Evolutionary conservation across 1,139 yeast species (phyloP).

Genomic region (Blastobotrys illinoisensis): DNA sequence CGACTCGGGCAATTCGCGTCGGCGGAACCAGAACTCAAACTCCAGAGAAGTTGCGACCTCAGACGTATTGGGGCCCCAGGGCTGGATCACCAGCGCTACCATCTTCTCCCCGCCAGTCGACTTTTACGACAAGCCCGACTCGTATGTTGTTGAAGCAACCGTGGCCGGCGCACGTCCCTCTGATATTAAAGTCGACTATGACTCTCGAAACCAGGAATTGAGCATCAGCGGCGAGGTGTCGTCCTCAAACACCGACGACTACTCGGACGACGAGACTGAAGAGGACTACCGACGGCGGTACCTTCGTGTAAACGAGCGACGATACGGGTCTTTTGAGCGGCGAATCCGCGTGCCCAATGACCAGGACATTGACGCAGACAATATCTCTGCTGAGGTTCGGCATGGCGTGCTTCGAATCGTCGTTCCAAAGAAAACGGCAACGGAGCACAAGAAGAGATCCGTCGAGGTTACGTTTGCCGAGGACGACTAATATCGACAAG

Average conservation of each 20-base stretch:
- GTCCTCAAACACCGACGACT: conserved; percentile 2
- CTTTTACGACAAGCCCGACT: conserved; percentile 43
- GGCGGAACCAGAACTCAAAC: not conserved
- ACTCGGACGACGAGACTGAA: not conserved
- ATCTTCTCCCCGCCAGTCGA: conserved; percentile 48
- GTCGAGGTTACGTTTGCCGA: not conserved
- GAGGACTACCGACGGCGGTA: conserved; percentile 14
- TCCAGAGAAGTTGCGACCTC: not conserved
- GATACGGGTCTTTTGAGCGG: conserved; percentile 46
- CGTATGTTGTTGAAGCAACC: conserved; percentile 43
- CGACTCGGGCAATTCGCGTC: not conserved
- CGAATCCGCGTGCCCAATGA: conserved; percentile 47
- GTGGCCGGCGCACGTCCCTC: conserved; percentile 51
- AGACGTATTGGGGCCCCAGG: not conserved
- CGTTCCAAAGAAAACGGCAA: not conserved
- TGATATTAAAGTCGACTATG: conserved; percentile 50
- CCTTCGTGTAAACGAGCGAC: conserved; percentile 20
- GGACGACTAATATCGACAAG: not conserved
- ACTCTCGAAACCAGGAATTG: conserved; percentile 33
- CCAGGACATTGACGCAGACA: conserved; percentile 47
- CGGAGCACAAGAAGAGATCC: not conserved
- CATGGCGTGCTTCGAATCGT: not conserved
- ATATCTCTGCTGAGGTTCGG: conserved; percentile 40
- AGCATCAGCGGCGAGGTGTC: conserved; percentile 20
- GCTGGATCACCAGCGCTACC: not conserved